Conservation (phyloP, 805 yeast species). For the Saccharomyces kudriavzevii region DNA sequence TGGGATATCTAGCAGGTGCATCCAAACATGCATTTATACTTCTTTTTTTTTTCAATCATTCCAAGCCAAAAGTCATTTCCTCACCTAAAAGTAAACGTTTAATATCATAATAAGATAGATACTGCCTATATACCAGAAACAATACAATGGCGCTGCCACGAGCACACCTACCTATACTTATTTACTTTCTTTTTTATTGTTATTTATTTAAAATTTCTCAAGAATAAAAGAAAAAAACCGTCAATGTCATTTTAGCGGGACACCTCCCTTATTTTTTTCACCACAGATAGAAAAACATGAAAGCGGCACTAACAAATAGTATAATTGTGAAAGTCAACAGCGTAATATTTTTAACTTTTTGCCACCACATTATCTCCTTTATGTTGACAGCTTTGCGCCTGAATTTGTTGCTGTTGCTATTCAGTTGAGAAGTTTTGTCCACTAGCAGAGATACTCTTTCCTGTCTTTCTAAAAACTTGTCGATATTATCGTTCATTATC, state of each 20-base stretch:
- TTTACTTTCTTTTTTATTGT: neutral
- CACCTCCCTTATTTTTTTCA: neutral
- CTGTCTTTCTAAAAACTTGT: slow-evolving; percentile 59
- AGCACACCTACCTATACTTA: neutral
- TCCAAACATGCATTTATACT: neutral
- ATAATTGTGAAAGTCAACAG: slow-evolving; percentile 18
- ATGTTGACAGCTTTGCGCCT: slow-evolving; percentile 59
- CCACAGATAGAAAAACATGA: slow-evolving; percentile 14
- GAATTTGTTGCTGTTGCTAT: slow-evolving; percentile 57
- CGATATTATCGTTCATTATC: slow-evolving; percentile 33
- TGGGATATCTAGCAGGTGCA: slow-evolving; percentile 20
- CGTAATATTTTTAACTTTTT: slow-evolving; percentile 35
- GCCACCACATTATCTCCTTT: slow-evolving; percentile 64
- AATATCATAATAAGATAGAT: neutral
- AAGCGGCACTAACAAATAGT: slow-evolving; percentile 16
- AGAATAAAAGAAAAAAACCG: neutral
- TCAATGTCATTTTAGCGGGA: neutral
- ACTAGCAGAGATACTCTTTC: slow-evolving; percentile 66
- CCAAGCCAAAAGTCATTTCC: neutral
- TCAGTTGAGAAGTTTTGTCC: slow-evolving; percentile 70
- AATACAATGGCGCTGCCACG: neutral
- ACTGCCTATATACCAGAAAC: neutral
- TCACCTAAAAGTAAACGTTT: neutral
- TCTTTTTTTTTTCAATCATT: neutral
- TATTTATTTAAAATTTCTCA: neutral